Evolutionary conservation across 768 basidiomycete species (phyloP).

Genomic region (Agaricus sinodeliciosus): DNA sequence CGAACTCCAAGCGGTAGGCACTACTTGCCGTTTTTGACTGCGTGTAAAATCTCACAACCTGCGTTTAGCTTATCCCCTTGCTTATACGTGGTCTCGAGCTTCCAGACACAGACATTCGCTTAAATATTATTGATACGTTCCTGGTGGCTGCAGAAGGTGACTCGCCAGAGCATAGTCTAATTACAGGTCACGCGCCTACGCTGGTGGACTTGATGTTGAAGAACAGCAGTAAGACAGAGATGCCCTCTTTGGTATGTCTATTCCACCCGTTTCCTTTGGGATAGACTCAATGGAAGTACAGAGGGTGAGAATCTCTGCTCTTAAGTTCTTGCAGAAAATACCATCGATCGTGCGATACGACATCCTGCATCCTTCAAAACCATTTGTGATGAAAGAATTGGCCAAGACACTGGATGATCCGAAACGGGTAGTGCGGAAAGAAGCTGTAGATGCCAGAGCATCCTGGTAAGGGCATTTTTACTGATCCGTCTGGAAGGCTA

Average conservation of each 20-base stretch:
- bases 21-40: background rate
- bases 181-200: constrained; percentile 66
- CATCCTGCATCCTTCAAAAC: constrained; percentile 74
- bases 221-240: constrained; percentile 44
- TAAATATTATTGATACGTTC: constrained; percentile 77
- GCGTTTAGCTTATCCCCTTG: constrained; percentile 73
- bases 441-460: constrained; percentile 73
- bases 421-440: constrained; percentile 74
- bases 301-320: constrained; percentile 71
- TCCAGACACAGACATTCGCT: constrained; percentile 64
- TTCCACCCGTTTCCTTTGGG: background rate
- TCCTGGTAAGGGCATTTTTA: constrained; percentile 1
- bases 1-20: constrained; percentile 55
- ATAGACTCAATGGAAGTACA: constrained; percentile 22
- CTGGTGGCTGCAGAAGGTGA: constrained; percentile 60
- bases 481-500: constrained; percentile 15
- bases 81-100: constrained; percentile 81
- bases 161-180: constrained; percentile 35
- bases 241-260: constrained; percentile 47
- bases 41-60: background rate
- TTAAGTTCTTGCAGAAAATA: constrained; percentile 67
- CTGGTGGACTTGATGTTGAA: constrained; percentile 69
- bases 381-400: constrained; percentile 66
- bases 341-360: constrained; percentile 79
- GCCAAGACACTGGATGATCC: constrained; percentile 82